Percentiles rank a stretch among this genome's conserved stretches.
Conservation (phyloP, 2,329 filamentous ascomycete genomes). For the Chaetomium sp. region DNA sequence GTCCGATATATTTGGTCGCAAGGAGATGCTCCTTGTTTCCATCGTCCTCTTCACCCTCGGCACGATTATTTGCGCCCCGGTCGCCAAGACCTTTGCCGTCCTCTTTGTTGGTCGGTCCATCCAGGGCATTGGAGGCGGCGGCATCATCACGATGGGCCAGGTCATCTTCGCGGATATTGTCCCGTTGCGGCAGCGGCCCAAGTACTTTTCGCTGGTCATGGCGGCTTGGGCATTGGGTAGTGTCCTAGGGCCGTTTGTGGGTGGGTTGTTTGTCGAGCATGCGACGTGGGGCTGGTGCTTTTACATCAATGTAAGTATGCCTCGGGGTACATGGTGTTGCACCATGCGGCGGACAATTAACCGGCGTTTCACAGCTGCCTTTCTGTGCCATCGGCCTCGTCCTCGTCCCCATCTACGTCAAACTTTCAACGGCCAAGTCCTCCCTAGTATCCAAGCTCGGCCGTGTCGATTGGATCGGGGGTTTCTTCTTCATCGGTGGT, state of each 20-base stretch:
- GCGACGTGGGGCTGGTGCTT: slow-evolving; percentile 44
- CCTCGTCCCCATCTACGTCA: slow-evolving; percentile 36
- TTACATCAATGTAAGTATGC: slow-evolving; percentile 33
- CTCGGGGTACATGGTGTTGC: neutral
- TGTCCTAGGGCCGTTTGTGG: slow-evolving; percentile 35
- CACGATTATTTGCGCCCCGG: slow-evolving; percentile 34
- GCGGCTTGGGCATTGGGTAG: slow-evolving; percentile 36
- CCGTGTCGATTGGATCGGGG: slow-evolving; percentile 42
- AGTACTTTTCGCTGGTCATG: slow-evolving; percentile 35
- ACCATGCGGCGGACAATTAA: neutral
- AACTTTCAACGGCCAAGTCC: slow-evolving; percentile 30
- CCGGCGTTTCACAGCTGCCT: slow-evolving; percentile 28
- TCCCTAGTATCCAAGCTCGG: slow-evolving; percentile 30
- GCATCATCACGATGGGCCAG: slow-evolving; percentile 35
- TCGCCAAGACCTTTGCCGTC: slow-evolving; percentile 28
- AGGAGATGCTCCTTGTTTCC: slow-evolving; percentile 36
- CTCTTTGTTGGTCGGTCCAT: slow-evolving; percentile 34
- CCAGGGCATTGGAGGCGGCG: slow-evolving; percentile 37
- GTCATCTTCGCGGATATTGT: slow-evolving; percentile 39
- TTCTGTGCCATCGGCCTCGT: slow-evolving; percentile 36
- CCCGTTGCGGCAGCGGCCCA: slow-evolving; percentile 35
- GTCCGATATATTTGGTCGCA: slow-evolving; percentile 43
- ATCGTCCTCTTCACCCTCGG: slow-evolving; percentile 40
- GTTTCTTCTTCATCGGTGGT: slow-evolving; percentile 38
- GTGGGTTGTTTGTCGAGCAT: slow-evolving; percentile 31